Evolutionary conservation across 1,284 basidiomycete species (phyloP).

Genomic region (Gymnopus androsaceus): DNA sequence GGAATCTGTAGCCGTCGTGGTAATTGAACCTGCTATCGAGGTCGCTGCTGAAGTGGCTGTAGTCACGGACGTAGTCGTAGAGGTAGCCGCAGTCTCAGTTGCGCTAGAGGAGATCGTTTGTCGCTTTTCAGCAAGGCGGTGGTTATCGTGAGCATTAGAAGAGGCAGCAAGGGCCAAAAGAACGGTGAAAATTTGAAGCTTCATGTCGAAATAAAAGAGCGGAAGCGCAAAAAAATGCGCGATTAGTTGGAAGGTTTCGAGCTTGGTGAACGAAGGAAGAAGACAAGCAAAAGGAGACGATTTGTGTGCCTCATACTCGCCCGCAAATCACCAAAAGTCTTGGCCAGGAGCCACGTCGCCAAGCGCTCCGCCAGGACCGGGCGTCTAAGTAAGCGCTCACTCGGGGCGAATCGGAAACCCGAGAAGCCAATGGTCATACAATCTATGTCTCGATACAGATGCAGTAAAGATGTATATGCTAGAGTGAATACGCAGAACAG

Average conservation of each 20-base stretch:
- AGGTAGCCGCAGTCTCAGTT: constrained; percentile 19
- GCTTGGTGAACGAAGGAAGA: background rate
- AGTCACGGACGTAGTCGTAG: constrained; percentile 22
- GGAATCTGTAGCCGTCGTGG: constrained; percentile 20
- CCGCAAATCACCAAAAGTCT: no score
- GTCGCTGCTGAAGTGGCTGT: constrained; percentile 18
- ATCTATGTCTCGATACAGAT: constrained; percentile 19
- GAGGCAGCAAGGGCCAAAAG: constrained; percentile 42
- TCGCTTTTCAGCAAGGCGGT: constrained; percentile 25
- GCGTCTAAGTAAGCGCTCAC: background rate
- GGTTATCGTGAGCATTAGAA: constrained; percentile 32
- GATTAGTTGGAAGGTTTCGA: constrained; percentile 12
- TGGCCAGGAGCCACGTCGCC: background rate
- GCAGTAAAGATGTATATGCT: constrained; percentile 15
- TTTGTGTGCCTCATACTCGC: background rate
- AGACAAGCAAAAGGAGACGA: background rate
- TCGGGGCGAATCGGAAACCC: no score
- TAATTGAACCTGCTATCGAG: constrained; percentile 24
- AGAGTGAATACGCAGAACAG: background rate
- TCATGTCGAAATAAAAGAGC: constrained; percentile 38
- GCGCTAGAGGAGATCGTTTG: constrained; percentile 24
- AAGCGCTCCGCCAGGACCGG: background rate
- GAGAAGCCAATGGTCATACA: no score
- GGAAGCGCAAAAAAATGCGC: constrained; percentile 19
- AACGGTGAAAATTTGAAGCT: constrained; percentile 41